phyloP scores from a whole-genome alignment of 2,329 filamentous ascomycete genomes.

The Cytospora leucostoma region DNA sequence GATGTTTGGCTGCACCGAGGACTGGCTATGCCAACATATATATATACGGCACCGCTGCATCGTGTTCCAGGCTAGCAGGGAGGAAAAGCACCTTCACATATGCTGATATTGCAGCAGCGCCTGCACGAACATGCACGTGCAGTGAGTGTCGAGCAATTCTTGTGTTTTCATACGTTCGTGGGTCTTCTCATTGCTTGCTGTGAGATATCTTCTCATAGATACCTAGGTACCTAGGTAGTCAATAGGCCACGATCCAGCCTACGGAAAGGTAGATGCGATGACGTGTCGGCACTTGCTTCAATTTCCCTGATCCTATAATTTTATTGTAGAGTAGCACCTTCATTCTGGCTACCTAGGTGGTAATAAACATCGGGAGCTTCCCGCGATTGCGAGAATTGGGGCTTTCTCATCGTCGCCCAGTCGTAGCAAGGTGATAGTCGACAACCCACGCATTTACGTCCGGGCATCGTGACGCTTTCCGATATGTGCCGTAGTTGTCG shows the following conservation, averaged over 20 bases:
- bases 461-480: neutral
- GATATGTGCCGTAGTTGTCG: neutral
- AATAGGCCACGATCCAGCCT: neutral
- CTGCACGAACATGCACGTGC: neutral
- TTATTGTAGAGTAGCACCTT: neutral
- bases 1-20: no score
- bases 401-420: neutral
- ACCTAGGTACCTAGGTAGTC: neutral
- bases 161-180: neutral
- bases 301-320: neutral
- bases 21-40: no score
- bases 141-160: neutral
- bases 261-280: slow-evolving; percentile 3
- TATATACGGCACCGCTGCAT: no score
- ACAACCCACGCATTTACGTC: neutral
- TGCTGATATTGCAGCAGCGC: no score
- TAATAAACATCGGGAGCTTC: no score
- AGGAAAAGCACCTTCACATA: no score
- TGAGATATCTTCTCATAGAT: neutral
- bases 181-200: neutral
- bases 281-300: slow-evolving; percentile 9
- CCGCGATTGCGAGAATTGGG: neutral
- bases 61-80: no score
- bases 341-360: neutral
- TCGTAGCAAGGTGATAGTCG: neutral